phyloP scores from a whole-genome alignment of 2,329 filamentous ascomycete genomes.

The Rasamsonia emersonii region DNA sequence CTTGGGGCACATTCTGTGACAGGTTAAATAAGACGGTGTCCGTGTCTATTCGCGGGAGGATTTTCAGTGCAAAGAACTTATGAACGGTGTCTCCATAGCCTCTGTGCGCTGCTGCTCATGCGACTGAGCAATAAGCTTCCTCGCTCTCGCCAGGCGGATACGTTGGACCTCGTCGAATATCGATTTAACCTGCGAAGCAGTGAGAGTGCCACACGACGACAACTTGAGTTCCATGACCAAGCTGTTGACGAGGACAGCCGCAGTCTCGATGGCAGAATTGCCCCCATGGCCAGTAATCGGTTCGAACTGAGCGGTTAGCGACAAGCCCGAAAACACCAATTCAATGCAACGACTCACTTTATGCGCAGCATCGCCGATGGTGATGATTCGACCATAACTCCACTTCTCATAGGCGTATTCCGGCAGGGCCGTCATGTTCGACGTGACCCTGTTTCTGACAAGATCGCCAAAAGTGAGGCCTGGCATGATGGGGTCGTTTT shows the following conservation, averaged over 20 bases:
- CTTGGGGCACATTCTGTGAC: conserved; percentile 9
- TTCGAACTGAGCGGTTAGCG: background rate
- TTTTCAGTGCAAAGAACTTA: background rate
- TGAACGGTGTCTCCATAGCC: background rate
- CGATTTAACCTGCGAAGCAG: background rate
- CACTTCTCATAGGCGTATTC: conserved; percentile 31
- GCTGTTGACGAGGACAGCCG: conserved; percentile 1
- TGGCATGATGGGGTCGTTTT: conserved; percentile 18
- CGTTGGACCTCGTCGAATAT: background rate
- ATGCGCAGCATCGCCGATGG: conserved; percentile 33
- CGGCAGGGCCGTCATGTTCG: conserved; percentile 17
- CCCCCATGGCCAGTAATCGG: conserved; percentile 2
- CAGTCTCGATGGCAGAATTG: conserved; percentile 1
- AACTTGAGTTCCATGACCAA: background rate
- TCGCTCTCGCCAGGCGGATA: background rate
- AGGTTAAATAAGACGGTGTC: conserved; percentile 8
- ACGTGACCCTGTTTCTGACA: conserved; percentile 17
- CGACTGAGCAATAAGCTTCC: background rate
- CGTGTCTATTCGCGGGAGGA: conserved; percentile 2
- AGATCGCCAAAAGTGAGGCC: conserved; percentile 24
- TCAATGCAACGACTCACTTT: too few species aligned
- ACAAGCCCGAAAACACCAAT: too few species aligned
- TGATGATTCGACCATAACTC: conserved; percentile 29
- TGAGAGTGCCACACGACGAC: background rate
- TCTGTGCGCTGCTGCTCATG: conserved; percentile 2